Conservation (phyloP, 352 stramenopile species). For the Pythium phragmitis region DNA sequence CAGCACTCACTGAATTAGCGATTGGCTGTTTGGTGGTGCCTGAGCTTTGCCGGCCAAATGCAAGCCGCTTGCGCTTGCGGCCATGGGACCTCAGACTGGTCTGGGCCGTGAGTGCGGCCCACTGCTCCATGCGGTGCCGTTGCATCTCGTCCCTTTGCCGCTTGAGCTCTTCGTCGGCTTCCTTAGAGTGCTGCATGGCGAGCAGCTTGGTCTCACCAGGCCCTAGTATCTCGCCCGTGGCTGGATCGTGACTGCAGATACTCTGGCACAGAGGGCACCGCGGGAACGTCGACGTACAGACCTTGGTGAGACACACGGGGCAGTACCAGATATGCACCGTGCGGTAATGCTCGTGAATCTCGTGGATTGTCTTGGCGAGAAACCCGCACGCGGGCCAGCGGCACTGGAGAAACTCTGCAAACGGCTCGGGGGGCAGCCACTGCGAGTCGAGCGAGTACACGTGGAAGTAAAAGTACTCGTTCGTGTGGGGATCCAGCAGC, state of each 20-base stretch:
- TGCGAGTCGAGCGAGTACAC: constrained; percentile 78
- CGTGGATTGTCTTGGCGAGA: constrained; percentile 58
- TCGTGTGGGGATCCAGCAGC: constrained; percentile 73
- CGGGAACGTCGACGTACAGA: constrained; percentile 67
- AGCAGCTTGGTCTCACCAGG: constrained; percentile 59
- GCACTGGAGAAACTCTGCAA: constrained; percentile 58
- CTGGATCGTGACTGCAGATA: constrained; percentile 53
- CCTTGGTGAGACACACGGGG: constrained; percentile 68
- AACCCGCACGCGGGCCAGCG: constrained; percentile 62
- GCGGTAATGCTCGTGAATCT: constrained; percentile 76
- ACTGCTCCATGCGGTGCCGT: constrained; percentile 64
- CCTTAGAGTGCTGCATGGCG: constrained; percentile 40
- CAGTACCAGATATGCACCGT: constrained; percentile 72
- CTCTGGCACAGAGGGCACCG: constrained; percentile 61
- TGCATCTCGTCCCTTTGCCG: constrained; percentile 57
- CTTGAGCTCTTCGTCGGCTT: constrained; percentile 42
- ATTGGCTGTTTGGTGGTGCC: not conserved
- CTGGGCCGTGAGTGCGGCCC: constrained; percentile 43
- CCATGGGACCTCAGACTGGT: constrained; percentile 29
- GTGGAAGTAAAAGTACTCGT: constrained; percentile 88
- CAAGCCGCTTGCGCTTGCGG: constrained; percentile 36
- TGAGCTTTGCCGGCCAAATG: constrained; percentile 26
- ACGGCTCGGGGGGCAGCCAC: constrained; percentile 69
- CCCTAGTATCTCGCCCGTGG: constrained; percentile 55
- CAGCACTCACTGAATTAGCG: not conserved